phyloP scores from a whole-genome alignment of 306 rosid genomes.

The Cucumis hystrix region DNA sequence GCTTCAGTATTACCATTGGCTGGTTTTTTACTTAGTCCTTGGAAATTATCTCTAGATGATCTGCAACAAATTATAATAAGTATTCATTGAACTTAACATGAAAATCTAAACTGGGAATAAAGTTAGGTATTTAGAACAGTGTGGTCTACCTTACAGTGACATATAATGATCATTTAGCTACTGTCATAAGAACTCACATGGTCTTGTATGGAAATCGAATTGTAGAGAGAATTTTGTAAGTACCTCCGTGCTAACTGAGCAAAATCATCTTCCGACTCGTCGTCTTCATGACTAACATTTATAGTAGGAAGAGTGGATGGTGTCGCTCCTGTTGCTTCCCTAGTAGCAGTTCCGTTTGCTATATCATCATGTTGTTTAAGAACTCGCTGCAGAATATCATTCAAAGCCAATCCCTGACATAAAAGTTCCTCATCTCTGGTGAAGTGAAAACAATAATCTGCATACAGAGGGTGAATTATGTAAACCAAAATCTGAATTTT shows the following conservation, averaged over 20 bases:
- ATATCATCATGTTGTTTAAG: slow-evolving; percentile 57
- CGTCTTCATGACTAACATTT: slow-evolving; percentile 76
- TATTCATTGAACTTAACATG: background rate
- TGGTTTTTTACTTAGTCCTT: slow-evolving; percentile 36
- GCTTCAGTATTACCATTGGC: slow-evolving; percentile 32
- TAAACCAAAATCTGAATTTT: background rate
- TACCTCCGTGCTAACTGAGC: slow-evolving; percentile 81
- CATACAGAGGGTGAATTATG: background rate
- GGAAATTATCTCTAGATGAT: slow-evolving; percentile 54
- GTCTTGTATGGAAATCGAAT: background rate
- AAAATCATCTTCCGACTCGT: slow-evolving; percentile 74
- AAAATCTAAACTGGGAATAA: background rate
- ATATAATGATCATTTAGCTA: background rate
- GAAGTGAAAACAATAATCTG: slow-evolving; percentile 19
- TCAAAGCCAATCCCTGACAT: slow-evolving; percentile 62
- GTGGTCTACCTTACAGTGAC: background rate
- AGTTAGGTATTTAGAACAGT: background rate
- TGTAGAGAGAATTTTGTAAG: background rate
- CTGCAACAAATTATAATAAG: slow-evolving; percentile 27
- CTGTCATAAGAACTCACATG: background rate
- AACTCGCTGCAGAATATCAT: slow-evolving; percentile 78
- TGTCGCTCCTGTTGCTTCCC: slow-evolving; percentile 34
- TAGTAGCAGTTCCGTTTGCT: slow-evolving; percentile 33
- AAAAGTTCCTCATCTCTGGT: slow-evolving; percentile 76
- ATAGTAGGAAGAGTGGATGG: slow-evolving; percentile 49